Evolutionary conservation across 768 basidiomycete genomes (phyloP), one percentile per base, ranked within the genome.

Genomic region (Strobilomyces confusus): DNA sequence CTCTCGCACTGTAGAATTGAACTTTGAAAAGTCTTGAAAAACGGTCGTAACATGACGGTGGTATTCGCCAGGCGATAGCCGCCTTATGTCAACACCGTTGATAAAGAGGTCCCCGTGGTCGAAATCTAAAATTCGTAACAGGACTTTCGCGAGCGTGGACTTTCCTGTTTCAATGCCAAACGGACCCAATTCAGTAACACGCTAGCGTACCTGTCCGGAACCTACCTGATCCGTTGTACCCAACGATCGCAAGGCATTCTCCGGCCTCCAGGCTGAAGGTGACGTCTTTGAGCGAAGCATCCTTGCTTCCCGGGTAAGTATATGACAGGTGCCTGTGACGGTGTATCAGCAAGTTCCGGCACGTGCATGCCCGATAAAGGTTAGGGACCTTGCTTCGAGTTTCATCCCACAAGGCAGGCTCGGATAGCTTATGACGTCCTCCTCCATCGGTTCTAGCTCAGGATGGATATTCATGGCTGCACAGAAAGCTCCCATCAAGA

Each of bases 11-110:
- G 89, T 84, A 6, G 84, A 78, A 62, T 82, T 84, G 66, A 87
- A 92, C 65, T 86, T 86, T 47, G 87, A 85, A 68, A 92, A 93
- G 40, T 84, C 84, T 68, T 95, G 92, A 69, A 95, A 89, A 19
- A 93, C 86, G 19, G 84, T 84, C n/a, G 87, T 84, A 14, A 83
- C 72, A 62, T 85, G 89, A 36, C 73, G 73, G 67, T 94, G 92
- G 54, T 88, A 83, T 43, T 91, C 88, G 9, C 68, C 69, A 19
- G 91, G 86, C 51, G 79, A 73, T 64, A 83, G 81, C 30, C 75
- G 75, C 38, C 87, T 80, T 48, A 89, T 76, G 66, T 89, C 85
- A 40, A 78, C 70, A 54, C 75, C 86, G 63, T 94, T 93, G 64
- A 93, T 75, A 48, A 77, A 69, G 47, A 93, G 70, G 29, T 80